Conservation (phyloP, 176 grass and related monocot species). For the Avena eriantha region DNA sequence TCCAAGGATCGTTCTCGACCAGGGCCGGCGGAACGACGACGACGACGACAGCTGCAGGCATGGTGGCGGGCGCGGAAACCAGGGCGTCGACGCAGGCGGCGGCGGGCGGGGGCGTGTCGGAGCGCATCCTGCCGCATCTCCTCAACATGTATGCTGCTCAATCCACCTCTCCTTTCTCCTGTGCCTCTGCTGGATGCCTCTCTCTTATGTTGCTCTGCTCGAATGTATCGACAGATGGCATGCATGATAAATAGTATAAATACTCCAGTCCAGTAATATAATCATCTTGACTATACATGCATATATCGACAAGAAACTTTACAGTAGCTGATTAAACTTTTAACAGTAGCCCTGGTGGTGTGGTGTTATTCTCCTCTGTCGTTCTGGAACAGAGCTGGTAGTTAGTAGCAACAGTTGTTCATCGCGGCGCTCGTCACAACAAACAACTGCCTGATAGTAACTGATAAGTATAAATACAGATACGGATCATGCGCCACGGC, state of each 20-base stretch:
- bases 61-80: not conserved
- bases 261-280: no score
- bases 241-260: no score
- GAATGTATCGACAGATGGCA: not conserved
- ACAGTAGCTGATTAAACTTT: not conserved
- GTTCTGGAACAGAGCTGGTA: not conserved
- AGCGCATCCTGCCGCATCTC: slow-evolving; percentile 52
- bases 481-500: slow-evolving; percentile 52
- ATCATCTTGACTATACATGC: no score
- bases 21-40: not conserved
- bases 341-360: not conserved
- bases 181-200: no score
- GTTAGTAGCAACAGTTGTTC: not conserved
- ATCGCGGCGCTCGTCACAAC: not conserved
- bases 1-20: not conserved
- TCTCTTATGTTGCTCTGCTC: no score
- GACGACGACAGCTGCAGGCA: not conserved
- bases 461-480: not conserved
- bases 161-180: no score
- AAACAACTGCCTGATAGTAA: not conserved
- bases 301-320: not conserved
- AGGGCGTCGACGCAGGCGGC: not conserved
- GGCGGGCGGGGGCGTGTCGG: not conserved
- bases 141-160: slow-evolving; percentile 44
- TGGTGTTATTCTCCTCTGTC: not conserved